Evolutionary conservation across 331 rosid genomes (phyloP), one percentile per base, ranked within the genome.

Genomic region (Pyracantha coccinea): DNA sequence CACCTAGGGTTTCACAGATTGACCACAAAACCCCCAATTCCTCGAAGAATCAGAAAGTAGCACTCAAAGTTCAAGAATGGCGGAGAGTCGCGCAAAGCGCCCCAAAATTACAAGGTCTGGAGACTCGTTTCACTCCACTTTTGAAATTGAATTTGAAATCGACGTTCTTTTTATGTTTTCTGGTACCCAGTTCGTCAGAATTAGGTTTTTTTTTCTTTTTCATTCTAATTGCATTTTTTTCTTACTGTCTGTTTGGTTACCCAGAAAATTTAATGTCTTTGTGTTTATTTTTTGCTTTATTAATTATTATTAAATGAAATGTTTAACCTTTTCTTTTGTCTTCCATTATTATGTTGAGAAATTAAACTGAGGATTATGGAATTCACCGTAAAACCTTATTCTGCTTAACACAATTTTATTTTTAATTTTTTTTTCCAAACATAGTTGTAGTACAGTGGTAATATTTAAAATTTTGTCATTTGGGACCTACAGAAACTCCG

Each of bases 51-150:
- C 25, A 3, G 6, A 32, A 33, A 16, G 25, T 35, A 79, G 66
- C 78, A 20, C 69, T 5, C 45, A 27, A 8, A 27, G 44, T 45
- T 76, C 72, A n/a, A 28, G 76, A 73, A 93, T 93, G 98, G 88
- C 73, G 41, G 86, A 85, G 64, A 84, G 73, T 63, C 92, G 83
- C 23, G 74, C 86, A 5, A 93, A 93, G 87, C 98, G 94, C 75
- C 85, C 79, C 67, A 93, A 81, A 79, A 80, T 85, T 44, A 44
- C 76, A 28, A 88, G 97, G 98, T 93, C 47, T 6, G 86, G 74
- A 6, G 23, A 20, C 68, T 35, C 65, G 8, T 44, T 29, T 20
- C 41, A 6, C 31, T 66, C 73, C 23, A 68, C 21, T 60, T 27
- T 38, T 10, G 45, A 9, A 38, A 9, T 38, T 38, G 45, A 35